Evolutionary conservation across 129 eudicot genomes (phyloP), one percentile per base, ranked within the genome.

Genomic region (Gnaphalium uliginosum): DNA sequence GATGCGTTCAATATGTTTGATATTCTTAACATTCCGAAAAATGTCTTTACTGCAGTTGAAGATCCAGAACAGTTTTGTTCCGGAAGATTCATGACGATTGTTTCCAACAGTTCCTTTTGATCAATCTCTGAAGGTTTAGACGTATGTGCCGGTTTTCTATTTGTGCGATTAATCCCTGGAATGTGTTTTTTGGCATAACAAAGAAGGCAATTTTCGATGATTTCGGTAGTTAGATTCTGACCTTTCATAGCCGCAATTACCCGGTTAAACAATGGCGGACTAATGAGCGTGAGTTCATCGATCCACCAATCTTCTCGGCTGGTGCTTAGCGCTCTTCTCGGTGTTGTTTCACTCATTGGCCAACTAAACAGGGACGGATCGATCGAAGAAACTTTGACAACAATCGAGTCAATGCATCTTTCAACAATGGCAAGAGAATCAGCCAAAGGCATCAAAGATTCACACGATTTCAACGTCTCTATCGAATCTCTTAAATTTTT

Each of bases 291-390:
- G 0, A 95, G 82, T 54, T 89, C 94, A 68, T 95, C 94, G 29
- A 89, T 66, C 97, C 98, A 90, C 26, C 85, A 39, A 24, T 73
- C 81, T 43, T 41, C 29, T 50, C 35, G 74, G 63, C 62, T 29
- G 46, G 46, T 3, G 9, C 10, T 39, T 43, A 70, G 39, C 61
- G 23, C 71, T 33, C 68, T 67, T 35, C 72, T 9, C 13, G 68
- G 30, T 8, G 74, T 66, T 23, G 74, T 21, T 50, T 87, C 94
- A 11, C 74, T 89, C 25, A 86, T 89, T 66, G 97, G 95, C 97
- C 95, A 91, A 29, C 97, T 88, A 26, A 91, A 87, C 33, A 91
- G 53, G 6, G 97, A 73, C 65, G 97, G 96, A 84, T 89, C 90
- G 22, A 85, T 56, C 4, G 81, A 53, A 2, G 96, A 76, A 69